Conservation (phyloP, 1,284 basidiomycete genomes). For the Leccinum pseudoinsigne region DNA sequence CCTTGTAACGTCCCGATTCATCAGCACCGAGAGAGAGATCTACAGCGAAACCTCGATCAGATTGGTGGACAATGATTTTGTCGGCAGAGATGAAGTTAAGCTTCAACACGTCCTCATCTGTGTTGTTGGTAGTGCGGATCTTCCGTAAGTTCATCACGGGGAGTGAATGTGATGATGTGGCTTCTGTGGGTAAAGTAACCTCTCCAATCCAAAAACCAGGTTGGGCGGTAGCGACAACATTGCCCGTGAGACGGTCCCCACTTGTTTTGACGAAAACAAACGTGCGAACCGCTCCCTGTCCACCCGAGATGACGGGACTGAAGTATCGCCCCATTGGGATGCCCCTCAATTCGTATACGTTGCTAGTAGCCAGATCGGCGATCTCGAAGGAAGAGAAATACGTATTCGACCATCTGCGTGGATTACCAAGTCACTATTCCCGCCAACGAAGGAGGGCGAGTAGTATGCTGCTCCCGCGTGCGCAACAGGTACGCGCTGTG, state of each 20-base stretch:
- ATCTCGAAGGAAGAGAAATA: slow-evolving; percentile 66
- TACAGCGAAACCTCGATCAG: slow-evolving; percentile 50
- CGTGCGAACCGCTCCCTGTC: slow-evolving; percentile 39
- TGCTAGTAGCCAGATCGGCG: slow-evolving; percentile 48
- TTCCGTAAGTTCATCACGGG: slow-evolving; percentile 41
- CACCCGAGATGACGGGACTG: slow-evolving; percentile 52
- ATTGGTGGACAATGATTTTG: slow-evolving; percentile 60
- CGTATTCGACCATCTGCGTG: slow-evolving; percentile 68
- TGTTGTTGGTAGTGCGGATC: slow-evolving; percentile 46
- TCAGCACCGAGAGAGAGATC: slow-evolving; percentile 50
- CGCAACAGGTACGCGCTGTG: slow-evolving; percentile 47
- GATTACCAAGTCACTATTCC: slow-evolving; percentile 48
- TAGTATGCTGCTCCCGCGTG: slow-evolving; percentile 55
- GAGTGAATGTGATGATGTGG: slow-evolving; percentile 29
- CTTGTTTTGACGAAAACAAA: slow-evolving; percentile 65
- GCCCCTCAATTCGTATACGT: slow-evolving; percentile 50
- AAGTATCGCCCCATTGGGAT: slow-evolving; percentile 66
- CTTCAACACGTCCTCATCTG: slow-evolving; percentile 37
- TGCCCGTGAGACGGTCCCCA: slow-evolving; percentile 59
- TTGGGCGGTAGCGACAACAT: slow-evolving; percentile 61
- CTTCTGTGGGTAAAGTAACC: slow-evolving; percentile 45
- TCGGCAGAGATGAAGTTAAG: slow-evolving; percentile 50
- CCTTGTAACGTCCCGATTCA: slow-evolving; percentile 48
- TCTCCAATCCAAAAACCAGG: slow-evolving; percentile 65
- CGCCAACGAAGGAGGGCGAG: slow-evolving; percentile 64